Evolutionary conservation across 495 filamentous ascomycete genomes (phyloP).

Genomic region (Xylaria flabelliformis): DNA sequence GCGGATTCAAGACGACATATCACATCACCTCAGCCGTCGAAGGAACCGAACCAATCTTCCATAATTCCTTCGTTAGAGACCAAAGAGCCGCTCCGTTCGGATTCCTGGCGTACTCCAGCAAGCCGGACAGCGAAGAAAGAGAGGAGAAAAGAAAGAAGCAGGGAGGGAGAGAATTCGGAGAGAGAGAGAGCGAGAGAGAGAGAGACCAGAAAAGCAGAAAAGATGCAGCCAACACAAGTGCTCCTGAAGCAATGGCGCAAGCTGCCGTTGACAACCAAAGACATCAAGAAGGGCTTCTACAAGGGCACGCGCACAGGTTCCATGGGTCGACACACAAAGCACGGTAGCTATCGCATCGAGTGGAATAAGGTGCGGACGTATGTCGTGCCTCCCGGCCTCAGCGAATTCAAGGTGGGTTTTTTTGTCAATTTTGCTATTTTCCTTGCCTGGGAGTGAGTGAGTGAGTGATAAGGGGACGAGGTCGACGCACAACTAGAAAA

Average conservation of each 20-base stretch:
- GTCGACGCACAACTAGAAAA: too few species aligned
- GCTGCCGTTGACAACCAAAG: constrained; percentile 84
- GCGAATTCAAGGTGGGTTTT: constrained; percentile 70
- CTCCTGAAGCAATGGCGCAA: constrained; percentile 71
- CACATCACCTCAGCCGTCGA: constrained; percentile 8
- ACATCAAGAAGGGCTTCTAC: constrained; percentile 92
- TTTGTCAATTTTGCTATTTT: constrained; percentile 2
- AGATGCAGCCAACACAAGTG: constrained; percentile 71
- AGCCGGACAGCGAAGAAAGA: not conserved
- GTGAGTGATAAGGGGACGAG: not conserved
- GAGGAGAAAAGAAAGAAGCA: not conserved
- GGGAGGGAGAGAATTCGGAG: not conserved
- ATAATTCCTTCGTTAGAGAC: not conserved
- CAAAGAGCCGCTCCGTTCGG: not conserved
- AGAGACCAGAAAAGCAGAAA: constrained; percentile 13
- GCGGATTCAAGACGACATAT: not conserved
- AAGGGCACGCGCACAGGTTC: constrained; percentile 90
- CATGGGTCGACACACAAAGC: constrained; percentile 84
- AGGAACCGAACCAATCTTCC: not conserved
- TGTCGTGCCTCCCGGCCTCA: constrained; percentile 71
- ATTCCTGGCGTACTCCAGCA: not conserved
- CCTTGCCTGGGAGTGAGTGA: not conserved
- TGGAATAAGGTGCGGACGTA: constrained; percentile 90
- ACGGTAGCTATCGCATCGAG: constrained; percentile 83
- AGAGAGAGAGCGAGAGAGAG: constrained; percentile 18